Evolutionary conservation across 1,284 basidiomycete genomes (phyloP), one percentile per base, ranked within the genome.

Genomic region (Sporisorium iseilematis-ciliati): DNA sequence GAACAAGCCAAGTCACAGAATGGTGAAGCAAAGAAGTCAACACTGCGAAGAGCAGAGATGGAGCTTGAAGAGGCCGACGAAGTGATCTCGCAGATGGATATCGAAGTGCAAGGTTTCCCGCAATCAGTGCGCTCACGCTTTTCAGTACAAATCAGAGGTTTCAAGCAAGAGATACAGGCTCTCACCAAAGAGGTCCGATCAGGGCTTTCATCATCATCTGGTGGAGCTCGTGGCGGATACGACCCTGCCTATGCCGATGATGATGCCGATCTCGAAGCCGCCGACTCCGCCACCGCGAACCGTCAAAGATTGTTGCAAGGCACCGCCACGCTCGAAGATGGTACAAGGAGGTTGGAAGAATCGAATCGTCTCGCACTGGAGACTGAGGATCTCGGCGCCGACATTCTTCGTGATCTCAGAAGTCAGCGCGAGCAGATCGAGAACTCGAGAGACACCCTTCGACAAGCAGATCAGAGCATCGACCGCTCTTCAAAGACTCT

Each of bases 41-140:
- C 92, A 3, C 87, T 98, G 73, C 89, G 95, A 73, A 88, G 93
- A 69, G 92, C 94, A 21, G 93, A 96, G 83, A 94, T 95, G 89
- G 96, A 99, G 85, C 88, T 97, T 3, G 97, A 99, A 83, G 97
- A 99, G 87, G 96, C 95, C 0, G 95, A 98, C 80, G 97, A 99
- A 88, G 95, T 98, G 35, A 70, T 83, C 11, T 94, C 93, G 38
- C 97, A 99, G 89, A 98, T 99, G 96, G 95, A 98, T 86, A 92
- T 99, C 70, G 97, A 99, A 87, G 91, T 97, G n/a, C 94, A 95
- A 82, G 92, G 93, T 12, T 95, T 98, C 85, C 95, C 95, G 0
- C 91, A 93, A 81, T 78, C 80, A 45, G 78, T 84, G 25, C 79
- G 80, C 25, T 75, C 74, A 43, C 66, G 78, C 45, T 85, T 71